These are phyloP conservation scores for Hypoxylon sp. DNA, from an alignment of 2,329 filamentous ascomycete genomes.

Conservation along the genomic window DNA sequence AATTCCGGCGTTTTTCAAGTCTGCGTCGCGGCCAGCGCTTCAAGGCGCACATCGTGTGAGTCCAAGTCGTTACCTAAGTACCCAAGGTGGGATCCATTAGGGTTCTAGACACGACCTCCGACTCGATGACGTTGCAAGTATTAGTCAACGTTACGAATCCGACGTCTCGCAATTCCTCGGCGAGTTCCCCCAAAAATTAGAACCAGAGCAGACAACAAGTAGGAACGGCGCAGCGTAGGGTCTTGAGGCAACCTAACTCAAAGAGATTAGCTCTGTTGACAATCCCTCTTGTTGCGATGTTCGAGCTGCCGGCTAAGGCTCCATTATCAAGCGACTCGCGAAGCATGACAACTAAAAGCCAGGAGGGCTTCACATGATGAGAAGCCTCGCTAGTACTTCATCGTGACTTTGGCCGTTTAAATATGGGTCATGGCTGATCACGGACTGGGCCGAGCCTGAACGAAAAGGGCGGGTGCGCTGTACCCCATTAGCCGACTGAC, in stretches of 20 bases:
- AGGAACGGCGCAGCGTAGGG: background rate
- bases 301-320: background rate
- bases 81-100: conserved; percentile 76
- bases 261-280: background rate
- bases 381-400: background rate
- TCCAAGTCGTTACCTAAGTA: conserved; percentile 2
- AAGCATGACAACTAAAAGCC: background rate
- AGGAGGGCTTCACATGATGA: background rate
- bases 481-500: background rate
- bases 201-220: background rate
- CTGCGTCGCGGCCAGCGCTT: background rate
- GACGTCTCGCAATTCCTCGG: background rate
- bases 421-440: background rate
- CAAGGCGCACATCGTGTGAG: background rate
- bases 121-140: conserved; percentile 78
- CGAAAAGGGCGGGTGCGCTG: background rate
- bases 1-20: background rate
- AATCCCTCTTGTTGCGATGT: background rate
- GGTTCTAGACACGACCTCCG: conserved; percentile 78
- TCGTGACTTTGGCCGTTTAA: background rate
- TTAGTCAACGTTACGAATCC: conserved; percentile 89
- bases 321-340: background rate
- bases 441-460: background rate
- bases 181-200: background rate
- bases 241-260: background rate